Base-by-base conservation (phyloP, 2,329 filamentous ascomycete genomes). In the Diaporthe helianthi region DNA sequence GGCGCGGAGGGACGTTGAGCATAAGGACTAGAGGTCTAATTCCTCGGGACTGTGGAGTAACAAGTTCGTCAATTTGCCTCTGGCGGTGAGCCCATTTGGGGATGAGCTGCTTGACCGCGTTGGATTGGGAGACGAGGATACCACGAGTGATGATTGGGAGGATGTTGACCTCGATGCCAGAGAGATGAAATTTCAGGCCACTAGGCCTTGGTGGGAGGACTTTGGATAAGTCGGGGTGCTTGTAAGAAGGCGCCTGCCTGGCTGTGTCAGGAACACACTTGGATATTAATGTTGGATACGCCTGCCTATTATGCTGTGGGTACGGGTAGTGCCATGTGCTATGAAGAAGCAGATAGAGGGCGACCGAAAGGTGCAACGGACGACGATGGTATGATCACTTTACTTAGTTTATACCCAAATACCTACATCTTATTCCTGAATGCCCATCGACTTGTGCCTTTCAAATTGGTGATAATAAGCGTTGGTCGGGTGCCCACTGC, bases 401-500 rank as follows among this genome's bases (percentile, higher is more conserved):
- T 47, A 26, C 49, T 46, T 36, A 31, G 49, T 26, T 67, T 67
- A 66, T 66, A 66, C 64, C 64, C 64, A 67, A 47, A 67, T 67
- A 55, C 49, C 51, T 55, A 49, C 26, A n/a, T 49, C 26, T 41
- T n/a, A 36, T 36, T 46, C 33, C 24, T 19, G 9, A 22, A 22
- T 12, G 26, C n/a, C n/a, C n/a, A 3, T 22, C 1, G 17, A 10
- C 0, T 19, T 17, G 13, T 15, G n/a, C 22, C 5, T 54, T n/a
- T 44, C 41, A 19, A 41, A 13, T 38, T n/a, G n/a, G n/a, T n/a
- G n/a, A n/a, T n/a, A n/a, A n/a, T n/a, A n/a, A n/a, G n/a, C n/a
- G n/a, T n/a, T n/a, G n/a, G n/a, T n/a, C n/a, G n/a, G n/a, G n/a
- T n/a, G n/a, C n/a, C n/a, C n/a, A n/a, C n/a, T n/a, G n/a, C n/a